Evolutionary conservation across 2,329 filamentous ascomycete species (phyloP), one percentile per base, ranked within the genome.

Genomic region (Neodidymelliopsis sp.): DNA sequence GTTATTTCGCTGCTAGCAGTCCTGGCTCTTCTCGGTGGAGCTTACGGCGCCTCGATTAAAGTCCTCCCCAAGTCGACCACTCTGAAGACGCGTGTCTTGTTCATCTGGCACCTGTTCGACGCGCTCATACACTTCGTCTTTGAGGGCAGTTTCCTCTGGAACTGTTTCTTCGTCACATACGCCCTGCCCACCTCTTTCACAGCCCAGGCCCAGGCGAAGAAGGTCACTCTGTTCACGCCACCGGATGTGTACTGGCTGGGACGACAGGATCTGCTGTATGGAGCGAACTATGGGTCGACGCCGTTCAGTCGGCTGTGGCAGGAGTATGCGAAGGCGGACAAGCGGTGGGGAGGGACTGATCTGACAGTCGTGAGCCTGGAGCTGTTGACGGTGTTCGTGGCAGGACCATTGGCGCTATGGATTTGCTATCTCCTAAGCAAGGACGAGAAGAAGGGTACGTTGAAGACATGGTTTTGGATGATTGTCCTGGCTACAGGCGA

Each of bases 31-130:
- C 79, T 85, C 61, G 75, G 75, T 18, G 69, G 76, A 42, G 82
- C 83, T 36, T 82, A 81, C 65, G 20, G 74, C 22, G 71, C 77
- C 41, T 81, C 81, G 30, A 62, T 74, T 13, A 62, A 65, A 30
- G 68, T 81, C 8, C 78, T 88, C 19, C 83, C 86, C 4, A 67
- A 75, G 13, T 66, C 77, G 1, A 78, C 84, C 9, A 74, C 82
- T 1, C 69, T 76, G 27, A 82, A 85, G 40, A 80, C 81, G 46
- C 90, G 91, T 54, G 77, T 89, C 69, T 85, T 97, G 57, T 96
- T 96, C 81, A 83, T 95, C 75, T 97, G 93, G 93, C 92, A 97
- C 77, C 82, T 90, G 27, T 95, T 96, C 76, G 92, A 97, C 73
- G 90, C 90, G 23, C 82, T 97, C 31, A 93, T 92, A 66, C 94